phyloP scores from a whole-genome alignment of 2,329 filamentous ascomycete genomes.

The Cordyceps pruinosa region DNA sequence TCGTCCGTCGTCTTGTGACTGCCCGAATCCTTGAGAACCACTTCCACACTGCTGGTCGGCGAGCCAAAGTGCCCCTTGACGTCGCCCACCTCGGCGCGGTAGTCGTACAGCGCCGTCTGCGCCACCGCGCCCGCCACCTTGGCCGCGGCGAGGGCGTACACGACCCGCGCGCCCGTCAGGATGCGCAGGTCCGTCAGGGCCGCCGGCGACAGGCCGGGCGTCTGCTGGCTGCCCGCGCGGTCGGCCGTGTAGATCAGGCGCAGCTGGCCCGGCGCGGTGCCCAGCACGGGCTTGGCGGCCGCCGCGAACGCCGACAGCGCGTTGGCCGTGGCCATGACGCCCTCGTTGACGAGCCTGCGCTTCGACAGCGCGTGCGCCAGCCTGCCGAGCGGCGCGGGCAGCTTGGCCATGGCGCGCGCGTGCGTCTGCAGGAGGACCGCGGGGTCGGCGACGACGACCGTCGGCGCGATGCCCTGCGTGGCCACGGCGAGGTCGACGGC shows the following conservation, averaged over 20 bases:
- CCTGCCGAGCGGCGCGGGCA: slow-evolving; percentile 57
- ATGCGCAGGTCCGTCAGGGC: slow-evolving; percentile 75
- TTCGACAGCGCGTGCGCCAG: slow-evolving; percentile 66
- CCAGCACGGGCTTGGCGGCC: slow-evolving; percentile 52
- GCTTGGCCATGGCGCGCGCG: slow-evolving; percentile 49
- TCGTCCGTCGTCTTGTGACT: slow-evolving; percentile 58
- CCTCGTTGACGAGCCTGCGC: slow-evolving; percentile 59
- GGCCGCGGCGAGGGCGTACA: slow-evolving; percentile 77
- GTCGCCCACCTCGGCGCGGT: slow-evolving; percentile 47
- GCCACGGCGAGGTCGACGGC: slow-evolving; percentile 66
- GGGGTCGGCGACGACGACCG: slow-evolving; percentile 72
- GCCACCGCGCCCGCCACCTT: slow-evolving; percentile 83
- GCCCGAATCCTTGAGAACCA: slow-evolving; percentile 61
- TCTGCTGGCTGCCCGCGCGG: slow-evolving; percentile 57
- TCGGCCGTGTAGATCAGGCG: slow-evolving; percentile 78
- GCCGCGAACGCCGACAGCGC: slow-evolving; percentile 45
- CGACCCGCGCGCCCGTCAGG: slow-evolving; percentile 69
- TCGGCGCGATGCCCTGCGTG: slow-evolving; percentile 69
- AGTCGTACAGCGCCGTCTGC: slow-evolving; percentile 85
- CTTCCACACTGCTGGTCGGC: slow-evolving; percentile 71
- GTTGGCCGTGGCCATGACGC: slow-evolving; percentile 59
- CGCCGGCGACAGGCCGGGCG: slow-evolving; percentile 58
- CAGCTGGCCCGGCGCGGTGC: slow-evolving; percentile 62
- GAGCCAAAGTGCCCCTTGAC: slow-evolving; percentile 64
- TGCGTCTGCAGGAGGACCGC: slow-evolving; percentile 65